Evolutionary conservation across 2,329 filamentous ascomycete species (phyloP), one percentile per base, ranked within the genome.

Genomic region (Fusarium sp.): DNA sequence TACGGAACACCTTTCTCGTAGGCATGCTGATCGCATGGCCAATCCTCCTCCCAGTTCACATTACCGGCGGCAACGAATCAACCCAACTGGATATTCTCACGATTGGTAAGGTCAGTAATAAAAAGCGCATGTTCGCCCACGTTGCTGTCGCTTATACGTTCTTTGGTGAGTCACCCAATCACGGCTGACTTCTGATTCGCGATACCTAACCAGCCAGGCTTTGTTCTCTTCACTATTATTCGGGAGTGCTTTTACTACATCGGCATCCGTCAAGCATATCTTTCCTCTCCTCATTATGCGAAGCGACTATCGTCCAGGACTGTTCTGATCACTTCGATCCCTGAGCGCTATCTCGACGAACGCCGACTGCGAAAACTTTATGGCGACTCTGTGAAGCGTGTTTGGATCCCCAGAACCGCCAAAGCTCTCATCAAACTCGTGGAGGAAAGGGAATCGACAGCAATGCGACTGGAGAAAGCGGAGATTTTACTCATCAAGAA

Each of bases 201-300:
- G 10, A 6, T 15, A 4, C 12, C 65, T 74, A 47, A 73, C 32
- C 3, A 38, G 2, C 6, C 91, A 77, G 88, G 87, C 44, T 98
- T 98, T 76, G 85, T 98, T 68, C 90, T 98, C 77, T 96, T 92
- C 79, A 90, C 93, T 74, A 88, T 98, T 65, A 91, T 94, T 56
- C 88, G 95, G 58, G 95, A 98, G 78, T 90, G 88, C 75, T 91
- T 98, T 71, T 97, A 90, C 85, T 97, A 93, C 79, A 91, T 97
- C 82, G 97, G 96, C 74, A 81, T 98, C 50, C 91, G 94, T 66
- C 95, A 98, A 80, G 95, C 95, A 0, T 97, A 96, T 80, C 87
- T 96, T 39, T 86, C 96, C 55, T 94, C 93, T 12, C 93, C 94
- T 12, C 83, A 92, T 46, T 96, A 96, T 76, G 87, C 93, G 52